Base-by-base conservation (phyloP, 169 alveolate species). In the Plasmodium relictum region DNA sequence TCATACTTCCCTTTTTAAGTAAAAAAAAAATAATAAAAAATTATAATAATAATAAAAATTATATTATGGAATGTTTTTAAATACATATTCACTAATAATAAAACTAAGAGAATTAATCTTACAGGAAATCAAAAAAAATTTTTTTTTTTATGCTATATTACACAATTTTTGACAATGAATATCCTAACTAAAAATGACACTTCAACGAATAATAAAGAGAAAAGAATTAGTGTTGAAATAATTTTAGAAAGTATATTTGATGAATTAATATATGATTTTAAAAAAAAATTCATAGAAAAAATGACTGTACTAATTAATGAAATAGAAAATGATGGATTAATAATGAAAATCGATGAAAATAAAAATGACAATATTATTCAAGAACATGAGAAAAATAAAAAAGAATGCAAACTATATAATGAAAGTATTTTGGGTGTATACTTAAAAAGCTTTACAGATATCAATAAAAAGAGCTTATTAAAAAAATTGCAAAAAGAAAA, bases 231-330 rank as follows among this genome's bases (percentile, higher is more conserved):
- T 41, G 42, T 78, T 65, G 80, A 63, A 44, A 48, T 20, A 3
- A 50, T 78, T 14, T 39, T 78, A 26, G 80, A 58, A 31, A 63
- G 14, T 59, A 45, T 68, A 78, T 78, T 78, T 78, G 89, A 78
- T 24, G 89, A 78, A 24, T 66, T 78, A 56, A 78, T 78, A 4
- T 31, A 26, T 8, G 89, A 78, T 9, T 78, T 78, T 63, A 78
- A 52, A 58, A 69, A n/a, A 42, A 78, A 78, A 59, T 78, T 78
- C 52, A 50, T 78, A 39, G 56, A 59, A 37, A 78, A 78, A 52
- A 48, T 78, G 66, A 59, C 71, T 9, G 42, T 18, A 54, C 45
- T 65, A 65, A 50, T 78, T 14, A 45, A 63, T n/a, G 89, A 78
- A 50, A 71, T 20, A 59, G 66, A 63, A 58, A 14, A 50, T 50